Evolutionary conservation across 2,329 filamentous ascomycete species (phyloP), one percentile per base, ranked within the genome.

Genomic region (Lachnellula willkommii): DNA sequence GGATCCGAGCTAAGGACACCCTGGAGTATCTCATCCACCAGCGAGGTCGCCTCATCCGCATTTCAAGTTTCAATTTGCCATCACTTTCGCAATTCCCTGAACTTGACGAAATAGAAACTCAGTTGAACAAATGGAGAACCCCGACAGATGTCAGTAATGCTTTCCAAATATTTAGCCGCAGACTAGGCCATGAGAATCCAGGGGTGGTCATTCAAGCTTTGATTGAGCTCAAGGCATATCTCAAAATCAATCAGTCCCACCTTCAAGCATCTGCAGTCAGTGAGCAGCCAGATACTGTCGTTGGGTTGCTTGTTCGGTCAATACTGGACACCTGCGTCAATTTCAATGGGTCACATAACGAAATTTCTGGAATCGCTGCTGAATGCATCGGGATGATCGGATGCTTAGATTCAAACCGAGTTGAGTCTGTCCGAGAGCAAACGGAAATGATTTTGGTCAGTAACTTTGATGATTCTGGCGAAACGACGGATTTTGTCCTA

Each of bases 321-420:
- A 77, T 99, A 11, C 80, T 99, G 9, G 92, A 97, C 72, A 92
- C 89, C 51, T 88, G 87, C 50, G 83, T 91, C 53, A 90, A 87
- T 60, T 94, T 94, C 71, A 89, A 86, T 61, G 81, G 83, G 50
- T 77, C 79, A 12, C 81, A 88, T 43, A 70, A 77, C 7, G 82
- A 84, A 12, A 88, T 97, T 53, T 79, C 85, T 50, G 77, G 82
- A 17, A 76, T 95, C 2, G 90, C 89, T 59, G 88, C 90, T 14
- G 84, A 88, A 66, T 94, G 90, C 61, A 78, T 99, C 40, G 95
- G 95, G 0, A 79, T 95, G 20, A 84, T 99, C 52, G 94, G 95
- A 6, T 96, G 92, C 62, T 75, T 99, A 22, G 95, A 99, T 70
- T 87, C 93, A 1, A 96, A 95, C 66, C 84, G 89, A 57, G 83